These are phyloP conservation scores for Citrus sp. DNA, from an alignment of 345 rosid species.

Conservation along the genomic window DNA sequence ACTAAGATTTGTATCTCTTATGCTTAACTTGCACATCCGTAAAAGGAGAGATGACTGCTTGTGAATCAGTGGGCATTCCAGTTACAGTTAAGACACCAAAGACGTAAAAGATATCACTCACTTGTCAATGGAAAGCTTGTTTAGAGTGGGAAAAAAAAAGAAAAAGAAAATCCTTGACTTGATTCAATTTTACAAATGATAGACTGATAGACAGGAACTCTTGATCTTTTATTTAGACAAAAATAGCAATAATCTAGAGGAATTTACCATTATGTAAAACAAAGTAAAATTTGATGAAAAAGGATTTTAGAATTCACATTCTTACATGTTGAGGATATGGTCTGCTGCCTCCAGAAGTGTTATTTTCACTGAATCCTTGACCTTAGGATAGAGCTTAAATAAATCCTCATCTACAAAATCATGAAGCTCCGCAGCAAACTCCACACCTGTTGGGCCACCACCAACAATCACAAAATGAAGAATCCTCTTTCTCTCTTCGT, in stretches of 20 bases:
- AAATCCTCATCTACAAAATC: conserved; percentile 89
- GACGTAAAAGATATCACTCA: not conserved
- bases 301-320: not conserved
- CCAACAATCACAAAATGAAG: conserved; percentile 98
- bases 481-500: conserved; percentile 82
- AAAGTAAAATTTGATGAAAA: not conserved
- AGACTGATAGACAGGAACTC: too few relatives aligned
- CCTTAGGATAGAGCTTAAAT: conserved; percentile 73
- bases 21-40: not conserved
- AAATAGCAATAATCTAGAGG: too few relatives aligned
- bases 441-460: conserved; percentile 99
- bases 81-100: not conserved
- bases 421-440: conserved; percentile 95
- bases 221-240: too few relatives aligned
- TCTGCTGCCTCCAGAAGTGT: conserved; percentile 96
- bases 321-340: conserved; percentile 88
- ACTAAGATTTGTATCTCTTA: too few relatives aligned
- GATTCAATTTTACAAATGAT: too few relatives aligned
- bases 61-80: not conserved
- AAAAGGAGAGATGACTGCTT: not conserved
- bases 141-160: too few relatives aligned
- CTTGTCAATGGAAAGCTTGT: not conserved
- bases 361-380: conserved; percentile 55
- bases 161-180: not conserved
- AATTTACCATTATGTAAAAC: not conserved